These are phyloP conservation scores for Nectriaceae sp. DNA, from an alignment of 2,329 filamentous ascomycete genomes.

Conservation along the genomic window DNA sequence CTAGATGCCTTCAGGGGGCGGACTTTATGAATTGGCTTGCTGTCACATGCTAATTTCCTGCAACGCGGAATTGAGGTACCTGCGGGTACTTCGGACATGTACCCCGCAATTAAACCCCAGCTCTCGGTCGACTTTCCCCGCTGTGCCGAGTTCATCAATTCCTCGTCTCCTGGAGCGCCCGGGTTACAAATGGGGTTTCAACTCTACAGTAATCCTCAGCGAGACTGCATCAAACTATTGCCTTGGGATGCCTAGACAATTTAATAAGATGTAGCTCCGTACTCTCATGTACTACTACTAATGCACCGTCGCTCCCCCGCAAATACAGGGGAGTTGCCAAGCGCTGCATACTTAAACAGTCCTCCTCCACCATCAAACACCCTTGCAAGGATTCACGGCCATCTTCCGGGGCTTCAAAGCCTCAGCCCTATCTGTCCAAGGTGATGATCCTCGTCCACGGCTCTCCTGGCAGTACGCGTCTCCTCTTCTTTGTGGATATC, in stretches of 20 bases:
- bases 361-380: neutral
- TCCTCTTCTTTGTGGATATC: neutral
- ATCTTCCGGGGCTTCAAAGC: constrained; percentile 24
- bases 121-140: too few species aligned
- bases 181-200: too few species aligned
- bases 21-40: too few species aligned
- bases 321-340: neutral
- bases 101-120: neutral
- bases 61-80: neutral
- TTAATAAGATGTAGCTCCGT: too few species aligned
- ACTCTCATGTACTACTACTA: neutral
- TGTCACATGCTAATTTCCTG: neutral
- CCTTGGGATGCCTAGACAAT: neutral
- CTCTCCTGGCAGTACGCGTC: neutral
- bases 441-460: neutral
- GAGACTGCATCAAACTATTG: neutral
- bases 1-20: too few species aligned
- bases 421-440: constrained; percentile 21
- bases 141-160: too few species aligned
- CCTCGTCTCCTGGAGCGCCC: too few species aligned
- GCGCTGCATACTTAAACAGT: neutral
- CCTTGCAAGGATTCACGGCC: constrained; percentile 19
- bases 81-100: neutral
- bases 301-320: neutral
- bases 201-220: too few species aligned